phyloP scores from a whole-genome alignment of 805 yeast species.

The Saccharomyces paradoxus region DNA sequence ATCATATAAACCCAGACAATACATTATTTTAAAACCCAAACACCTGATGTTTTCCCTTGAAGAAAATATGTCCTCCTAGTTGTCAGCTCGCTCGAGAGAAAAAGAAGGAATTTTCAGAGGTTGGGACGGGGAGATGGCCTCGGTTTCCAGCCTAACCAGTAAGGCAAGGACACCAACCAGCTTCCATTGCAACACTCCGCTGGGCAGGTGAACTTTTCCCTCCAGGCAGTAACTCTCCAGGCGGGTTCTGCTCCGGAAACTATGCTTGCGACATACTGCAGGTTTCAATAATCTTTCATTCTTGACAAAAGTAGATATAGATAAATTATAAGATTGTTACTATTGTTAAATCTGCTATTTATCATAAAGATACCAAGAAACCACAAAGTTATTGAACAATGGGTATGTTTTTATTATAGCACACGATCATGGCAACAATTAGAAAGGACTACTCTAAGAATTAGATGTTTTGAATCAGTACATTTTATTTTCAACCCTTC shows the following conservation, averaged over 20 bases:
- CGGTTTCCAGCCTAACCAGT: not conserved
- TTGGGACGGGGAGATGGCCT: not conserved
- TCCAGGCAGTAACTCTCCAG: not conserved
- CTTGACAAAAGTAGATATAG: not conserved
- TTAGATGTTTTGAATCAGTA: not conserved
- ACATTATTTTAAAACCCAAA: not conserved
- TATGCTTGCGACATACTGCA: not conserved
- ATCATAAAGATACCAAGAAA: constrained; percentile 8
- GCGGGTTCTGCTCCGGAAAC: not conserved
- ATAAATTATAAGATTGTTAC: not conserved
- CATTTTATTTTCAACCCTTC: not conserved
- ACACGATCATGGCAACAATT: not conserved
- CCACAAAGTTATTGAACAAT: constrained; percentile 30
- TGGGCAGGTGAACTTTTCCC: not conserved
- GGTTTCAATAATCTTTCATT: not conserved
- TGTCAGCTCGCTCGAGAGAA: not conserved
- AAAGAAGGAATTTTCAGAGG: not conserved
- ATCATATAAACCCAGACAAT: not conserved
- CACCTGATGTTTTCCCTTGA: not conserved
- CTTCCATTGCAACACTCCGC: not conserved
- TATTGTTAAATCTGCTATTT: not conserved
- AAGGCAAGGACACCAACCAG: not conserved
- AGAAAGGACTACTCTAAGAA: not conserved
- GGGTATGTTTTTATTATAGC: constrained; percentile 24
- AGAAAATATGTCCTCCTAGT: too few species aligned